phyloP scores from a whole-genome alignment of 129 eudicot species.

The Helianthus tuberosus region DNA sequence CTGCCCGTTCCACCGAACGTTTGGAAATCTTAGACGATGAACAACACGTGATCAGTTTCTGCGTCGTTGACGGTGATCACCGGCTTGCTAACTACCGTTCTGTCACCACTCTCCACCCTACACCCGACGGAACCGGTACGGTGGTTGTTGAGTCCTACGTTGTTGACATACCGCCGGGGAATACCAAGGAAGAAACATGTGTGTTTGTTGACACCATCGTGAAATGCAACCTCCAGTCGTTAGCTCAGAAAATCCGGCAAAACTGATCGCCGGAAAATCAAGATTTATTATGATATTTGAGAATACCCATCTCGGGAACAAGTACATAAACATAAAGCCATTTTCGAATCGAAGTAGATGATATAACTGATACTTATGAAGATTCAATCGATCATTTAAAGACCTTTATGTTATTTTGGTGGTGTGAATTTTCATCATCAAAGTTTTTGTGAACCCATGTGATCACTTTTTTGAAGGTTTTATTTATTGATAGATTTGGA shows the following conservation, averaged over 20 bases:
- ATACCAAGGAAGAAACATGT: conserved; percentile 71
- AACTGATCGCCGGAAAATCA: conserved; percentile 17
- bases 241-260: conserved; percentile 52
- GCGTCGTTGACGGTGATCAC: conserved; percentile 90
- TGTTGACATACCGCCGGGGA: conserved; percentile 77
- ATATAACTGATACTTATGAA: neutral
- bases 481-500: conserved; percentile 1
- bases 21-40: conserved; percentile 85
- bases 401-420: neutral
- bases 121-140: conserved; percentile 48
- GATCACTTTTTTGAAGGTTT: conserved; percentile 11
- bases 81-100: conserved; percentile 72
- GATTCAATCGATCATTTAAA: neutral
- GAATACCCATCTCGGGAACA: neutral
- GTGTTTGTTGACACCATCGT: conserved; percentile 85
- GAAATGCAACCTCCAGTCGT: conserved; percentile 72
- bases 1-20: conserved; percentile 69
- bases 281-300: neutral
- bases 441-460: neutral
- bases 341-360: neutral
- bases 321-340: conserved; percentile 23
- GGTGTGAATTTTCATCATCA: conserved; percentile 1
- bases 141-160: conserved; percentile 82
- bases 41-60: conserved; percentile 71
- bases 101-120: conserved; percentile 74